Base-by-base conservation (phyloP, 495 filamentous ascomycete genomes). In the Talaromyces trachyspermus region DNA sequence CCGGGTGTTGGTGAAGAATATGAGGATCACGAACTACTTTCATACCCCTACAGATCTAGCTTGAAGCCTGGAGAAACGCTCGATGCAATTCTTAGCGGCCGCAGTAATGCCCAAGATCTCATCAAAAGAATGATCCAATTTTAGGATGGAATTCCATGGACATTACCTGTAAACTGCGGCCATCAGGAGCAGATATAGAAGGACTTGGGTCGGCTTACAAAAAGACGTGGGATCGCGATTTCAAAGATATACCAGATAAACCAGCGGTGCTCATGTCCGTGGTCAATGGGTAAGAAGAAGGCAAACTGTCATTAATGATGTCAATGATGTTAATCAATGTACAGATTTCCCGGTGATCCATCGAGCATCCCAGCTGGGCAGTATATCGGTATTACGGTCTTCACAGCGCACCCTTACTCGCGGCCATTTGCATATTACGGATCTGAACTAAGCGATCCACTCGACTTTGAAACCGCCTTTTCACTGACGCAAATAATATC, bases 391-490 rank as follows among this genome's bases (percentile, higher is more conserved):
- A 38, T 65, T 0, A 58, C 49, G 11, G 49, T 52, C 12, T 78
- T 62, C 52, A 70, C 68, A 4, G 57, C 59, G 18, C 77, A 81
- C 54, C 77, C 78, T 8, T 72, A 70, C 45, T 77, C 76, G 77
- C 1, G 78, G 78, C 4, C 61, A 68, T 43, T 56, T 81, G 19
- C 78, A 81, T 54, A 76, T 82, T 53, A 77, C 66, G 52, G 59
- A 5, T 48, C 62, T 11, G 25, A 51, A 26, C 20, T 33, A 15
- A 25, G 25, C 19, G 60, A 60, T 12, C 57, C 60, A 1, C 50
- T 62, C 11, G 61, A 70, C 46, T 50, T 50, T 36, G 26, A 46
- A 15, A 50, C 48, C 25, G 48, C 24, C 75, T 72, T 54, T 65
- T 79, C 20, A 63, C 57, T 19, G 72, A 72, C 33, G 57, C 62